Conservation (phyloP, 2,329 filamentous ascomycete genomes). For the Pestalotiopsis sp. region DNA sequence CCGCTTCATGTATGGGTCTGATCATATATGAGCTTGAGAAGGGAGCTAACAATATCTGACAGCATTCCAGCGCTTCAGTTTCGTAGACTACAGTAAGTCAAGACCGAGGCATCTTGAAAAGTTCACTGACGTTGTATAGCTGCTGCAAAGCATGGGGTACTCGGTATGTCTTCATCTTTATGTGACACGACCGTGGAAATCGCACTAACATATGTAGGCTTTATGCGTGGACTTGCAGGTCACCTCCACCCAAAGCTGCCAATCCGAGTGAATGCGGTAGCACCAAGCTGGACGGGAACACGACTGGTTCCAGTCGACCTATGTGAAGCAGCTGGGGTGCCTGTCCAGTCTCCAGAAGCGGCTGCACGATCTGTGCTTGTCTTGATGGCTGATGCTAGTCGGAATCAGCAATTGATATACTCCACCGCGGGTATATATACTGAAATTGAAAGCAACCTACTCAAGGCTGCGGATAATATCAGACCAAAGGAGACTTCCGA, state of each 20-base stretch:
- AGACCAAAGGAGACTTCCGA: background rate
- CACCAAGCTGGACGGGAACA: background rate
- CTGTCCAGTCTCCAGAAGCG: background rate
- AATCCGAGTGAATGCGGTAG: background rate
- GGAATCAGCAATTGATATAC: background rate
- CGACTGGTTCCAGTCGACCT: background rate
- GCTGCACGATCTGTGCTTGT: background rate
- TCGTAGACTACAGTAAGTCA: background rate
- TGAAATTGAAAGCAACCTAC: background rate
- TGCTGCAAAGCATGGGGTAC: background rate
- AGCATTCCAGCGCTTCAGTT: background rate
- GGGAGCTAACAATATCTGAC: background rate
- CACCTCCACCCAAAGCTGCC: background rate
- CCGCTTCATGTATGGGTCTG: background rate
- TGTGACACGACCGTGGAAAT: background rate
- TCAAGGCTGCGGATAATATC: background rate
- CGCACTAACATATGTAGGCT: background rate
- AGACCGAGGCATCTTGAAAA: background rate
- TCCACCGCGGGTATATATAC: background rate
- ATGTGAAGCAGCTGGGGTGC: slow-evolving; percentile 1
- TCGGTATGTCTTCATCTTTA: slow-evolving; percentile 1
- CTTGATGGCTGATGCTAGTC: background rate
- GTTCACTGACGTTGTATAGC: background rate
- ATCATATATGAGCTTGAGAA: background rate
- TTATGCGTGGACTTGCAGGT: slow-evolving; percentile 1